Evolutionary conservation across 129 eudicot species (phyloP), one percentile per base, ranked within the genome.

Genomic region (Calendula officinalis): DNA sequence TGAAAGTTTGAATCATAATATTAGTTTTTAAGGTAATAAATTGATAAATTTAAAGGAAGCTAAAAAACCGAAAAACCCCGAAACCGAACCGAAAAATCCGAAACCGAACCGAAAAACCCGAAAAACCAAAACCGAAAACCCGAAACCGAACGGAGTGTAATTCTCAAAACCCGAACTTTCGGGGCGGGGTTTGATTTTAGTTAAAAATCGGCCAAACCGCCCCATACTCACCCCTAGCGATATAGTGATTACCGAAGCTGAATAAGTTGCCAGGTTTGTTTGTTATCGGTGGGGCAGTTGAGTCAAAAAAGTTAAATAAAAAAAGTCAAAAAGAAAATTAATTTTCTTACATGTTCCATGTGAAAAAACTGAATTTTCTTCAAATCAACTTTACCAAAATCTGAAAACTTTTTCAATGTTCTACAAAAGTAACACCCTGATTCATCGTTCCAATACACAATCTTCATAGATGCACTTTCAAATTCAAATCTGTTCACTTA

Each of bases 351-450:
- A 51, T 2, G 16, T 32, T 62, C 39, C 56, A 59, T 8, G 42
- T 66, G 52, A 51, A 62, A 62, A 5, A 14, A 44, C 30, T 22
- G 30, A 50, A 27, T 27, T 41, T 47, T 1, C 10, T 6, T 2
- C 9, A 14, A 14, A 32, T 72, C 47, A 45, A 64, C 57, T 62
- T 43, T 42, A 62, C 70, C 63, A 62, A 62, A 60, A 50, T 61
- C 56, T 42, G 43, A 7, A 51, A 57, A 44, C 12, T 36, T 49
- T 48, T 27, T 57, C 35, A 37, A 27, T 48, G 56, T 32, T 71
- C 34, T 52, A 9, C 52, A 12, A 14, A 14, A 35, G 1, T 45
- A 46, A 47, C 64, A 22, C 62, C 9, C 16, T 39, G 10, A 42
- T 55, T 67, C 40, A 67, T 42, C 51, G 39, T 22, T 41, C 11